A percentile compares a stretch with the other conserved stretches of the same genome.
Conservation (phyloP, 2,329 filamentous ascomycete genomes). For the Mycosphaerella sp. region DNA sequence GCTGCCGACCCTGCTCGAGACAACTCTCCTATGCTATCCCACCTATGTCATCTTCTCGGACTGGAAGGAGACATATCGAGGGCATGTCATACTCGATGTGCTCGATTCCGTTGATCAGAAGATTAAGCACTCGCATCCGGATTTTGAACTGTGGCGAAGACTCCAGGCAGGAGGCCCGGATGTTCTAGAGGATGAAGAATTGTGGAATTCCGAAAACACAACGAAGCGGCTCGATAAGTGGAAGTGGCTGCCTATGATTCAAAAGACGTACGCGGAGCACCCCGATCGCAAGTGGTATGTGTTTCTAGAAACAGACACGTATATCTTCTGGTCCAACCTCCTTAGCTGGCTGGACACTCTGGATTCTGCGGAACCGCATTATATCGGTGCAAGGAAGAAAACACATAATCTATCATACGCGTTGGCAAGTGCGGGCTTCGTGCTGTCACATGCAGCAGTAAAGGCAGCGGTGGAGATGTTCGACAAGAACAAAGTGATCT, state of each 20-base stretch:
- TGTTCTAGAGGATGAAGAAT: slow-evolving; percentile 30
- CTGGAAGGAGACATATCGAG: slow-evolving; percentile 31
- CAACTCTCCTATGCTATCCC: slow-evolving; percentile 32
- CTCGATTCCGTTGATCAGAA: slow-evolving; percentile 19
- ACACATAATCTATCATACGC: slow-evolving; percentile 36
- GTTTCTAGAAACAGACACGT: slow-evolving; percentile 49
- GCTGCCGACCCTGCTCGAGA: slow-evolving; percentile 31
- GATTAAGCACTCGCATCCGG: slow-evolving; percentile 16
- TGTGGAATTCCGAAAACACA: slow-evolving; percentile 25
- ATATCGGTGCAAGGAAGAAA: slow-evolving; percentile 47
- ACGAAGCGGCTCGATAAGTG: slow-evolving; percentile 40
- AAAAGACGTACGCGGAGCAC: slow-evolving; percentile 26
- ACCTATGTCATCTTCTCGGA: slow-evolving; percentile 37
- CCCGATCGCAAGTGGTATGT: slow-evolving; percentile 48
- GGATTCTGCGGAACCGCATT: slow-evolving; percentile 38
- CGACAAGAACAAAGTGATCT: slow-evolving; percentile 33
- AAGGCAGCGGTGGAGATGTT: slow-evolving; percentile 34
- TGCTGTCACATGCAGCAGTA: slow-evolving; percentile 39
- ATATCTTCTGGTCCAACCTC: slow-evolving; percentile 36
- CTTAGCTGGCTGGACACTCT: slow-evolving; percentile 43
- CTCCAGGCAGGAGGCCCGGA: slow-evolving; percentile 23
- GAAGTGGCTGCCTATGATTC: slow-evolving; percentile 49
- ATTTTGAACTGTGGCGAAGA: slow-evolving; percentile 29
- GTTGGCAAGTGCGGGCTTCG: slow-evolving; percentile 38
- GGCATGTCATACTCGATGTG: slow-evolving; percentile 32